Percentiles rank a stretch among this genome's conserved stretches.
Evolutionary conservation across 495 filamentous ascomycete species (phyloP).

Genomic region (Lasiosphaeria miniovina): DNA sequence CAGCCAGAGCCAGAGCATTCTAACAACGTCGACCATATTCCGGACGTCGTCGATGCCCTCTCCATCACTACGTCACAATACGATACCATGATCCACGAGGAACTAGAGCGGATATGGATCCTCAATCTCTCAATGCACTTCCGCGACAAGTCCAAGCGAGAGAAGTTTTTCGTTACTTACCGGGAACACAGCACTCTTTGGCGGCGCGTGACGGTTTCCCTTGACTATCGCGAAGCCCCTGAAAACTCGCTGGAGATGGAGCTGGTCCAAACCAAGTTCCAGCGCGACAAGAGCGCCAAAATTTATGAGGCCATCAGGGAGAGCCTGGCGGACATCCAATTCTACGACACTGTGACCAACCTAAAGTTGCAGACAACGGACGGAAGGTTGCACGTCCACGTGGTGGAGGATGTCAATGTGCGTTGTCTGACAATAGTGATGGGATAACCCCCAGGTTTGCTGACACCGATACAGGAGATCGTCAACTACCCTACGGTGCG

Average conservation of each 20-base stretch:
- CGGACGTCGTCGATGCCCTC: constrained; percentile 34
- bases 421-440: constrained; percentile 16
- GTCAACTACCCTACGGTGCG: constrained; percentile 79
- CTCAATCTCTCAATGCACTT: constrained; percentile 99
- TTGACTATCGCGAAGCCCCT: constrained; percentile 83
- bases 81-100: constrained; percentile 65
- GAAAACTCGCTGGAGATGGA: constrained; percentile 84
- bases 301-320: constrained; percentile 97
- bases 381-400: constrained; percentile 89
- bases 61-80: constrained; percentile 51
- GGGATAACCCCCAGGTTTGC: neutral
- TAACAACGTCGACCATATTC: constrained; percentile 5
- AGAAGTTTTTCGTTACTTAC: constrained; percentile 98
- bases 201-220: constrained; percentile 87
- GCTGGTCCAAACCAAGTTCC: constrained; percentile 70
- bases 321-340: constrained; percentile 86
- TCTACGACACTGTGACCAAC: constrained; percentile 94
- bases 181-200: constrained; percentile 72
- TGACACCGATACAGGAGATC: constrained; percentile 58
- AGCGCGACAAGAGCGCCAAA: constrained; percentile 89
- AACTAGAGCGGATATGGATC: constrained; percentile 89
- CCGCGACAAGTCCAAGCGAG: constrained; percentile 86
- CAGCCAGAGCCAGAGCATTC: constrained; percentile 15
- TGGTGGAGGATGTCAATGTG: constrained; percentile 91
- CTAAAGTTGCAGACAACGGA: constrained; percentile 90